Conservation (phyloP, 2,329 filamentous ascomycete genomes). For the Rutstroemia sp. region DNA sequence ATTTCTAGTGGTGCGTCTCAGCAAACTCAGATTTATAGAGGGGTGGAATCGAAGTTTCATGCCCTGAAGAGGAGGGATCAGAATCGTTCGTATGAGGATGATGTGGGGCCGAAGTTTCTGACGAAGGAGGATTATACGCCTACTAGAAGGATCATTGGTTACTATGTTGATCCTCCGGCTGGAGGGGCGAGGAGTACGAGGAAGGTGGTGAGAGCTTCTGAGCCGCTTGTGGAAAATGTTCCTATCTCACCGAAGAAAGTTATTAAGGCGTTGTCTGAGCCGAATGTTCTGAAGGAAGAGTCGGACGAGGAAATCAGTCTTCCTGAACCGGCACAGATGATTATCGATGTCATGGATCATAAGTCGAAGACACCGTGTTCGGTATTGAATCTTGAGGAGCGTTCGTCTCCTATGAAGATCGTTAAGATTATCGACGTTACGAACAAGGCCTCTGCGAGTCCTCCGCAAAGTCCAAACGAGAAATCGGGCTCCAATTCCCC, state of each 20-base stretch:
- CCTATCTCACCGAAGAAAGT: not conserved
- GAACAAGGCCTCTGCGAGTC: not conserved
- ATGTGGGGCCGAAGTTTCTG: not conserved
- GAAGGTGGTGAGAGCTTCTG: not conserved
- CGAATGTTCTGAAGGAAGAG: not conserved
- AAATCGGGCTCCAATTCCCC: not conserved
- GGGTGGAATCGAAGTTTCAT: conserved; percentile 1
- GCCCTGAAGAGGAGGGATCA: conserved; percentile 3
- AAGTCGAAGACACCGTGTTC: not conserved
- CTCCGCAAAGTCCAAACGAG: not conserved
- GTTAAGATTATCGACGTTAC: not conserved
- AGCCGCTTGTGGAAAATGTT: not conserved
- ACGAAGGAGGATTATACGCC: conserved; percentile 7
- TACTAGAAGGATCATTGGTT: conserved; percentile 3
- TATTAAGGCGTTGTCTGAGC: not conserved
- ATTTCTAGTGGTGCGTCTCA: not conserved
- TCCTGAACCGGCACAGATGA: not conserved
- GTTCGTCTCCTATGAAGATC: not conserved
- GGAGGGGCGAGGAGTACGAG: not conserved
- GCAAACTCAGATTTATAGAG: conserved; percentile 2
- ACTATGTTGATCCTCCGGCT: not conserved
- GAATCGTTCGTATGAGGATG: not conserved
- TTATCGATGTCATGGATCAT: not conserved
- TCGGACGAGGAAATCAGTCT: not conserved
- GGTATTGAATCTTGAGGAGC: not conserved